Evolutionary conservation across 2,329 filamentous ascomycete species (phyloP).

Genomic region (Sclerotinia subarctica): DNA sequence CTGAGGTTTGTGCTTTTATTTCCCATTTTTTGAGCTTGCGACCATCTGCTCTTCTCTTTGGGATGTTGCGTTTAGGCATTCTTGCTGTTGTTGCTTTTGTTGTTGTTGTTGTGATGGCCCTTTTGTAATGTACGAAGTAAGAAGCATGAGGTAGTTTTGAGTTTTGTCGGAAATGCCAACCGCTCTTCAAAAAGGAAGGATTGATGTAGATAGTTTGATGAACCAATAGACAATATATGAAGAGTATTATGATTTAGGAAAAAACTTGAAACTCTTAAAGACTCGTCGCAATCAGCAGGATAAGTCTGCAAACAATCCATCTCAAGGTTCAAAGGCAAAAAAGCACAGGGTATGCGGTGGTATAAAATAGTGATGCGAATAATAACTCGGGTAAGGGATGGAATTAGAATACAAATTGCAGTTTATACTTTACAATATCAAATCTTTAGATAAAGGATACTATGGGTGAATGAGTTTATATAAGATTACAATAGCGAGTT

Average conservation of each 20-base stretch:
- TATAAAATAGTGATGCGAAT: not conserved
- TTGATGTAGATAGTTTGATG: not conserved
- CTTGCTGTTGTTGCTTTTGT: not conserved
- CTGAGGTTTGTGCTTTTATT: not conserved
- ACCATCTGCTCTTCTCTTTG: not conserved
- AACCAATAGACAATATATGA: not conserved
- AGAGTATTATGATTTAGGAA: not conserved
- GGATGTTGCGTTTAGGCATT: not conserved
- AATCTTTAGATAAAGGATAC: not conserved
- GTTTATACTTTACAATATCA: too few species aligned
- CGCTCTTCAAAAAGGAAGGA: not conserved
- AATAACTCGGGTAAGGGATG: too few species aligned
- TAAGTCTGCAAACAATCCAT: not conserved
- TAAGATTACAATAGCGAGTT: not conserved
- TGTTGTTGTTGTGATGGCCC: not conserved
- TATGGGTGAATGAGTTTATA: not conserved
- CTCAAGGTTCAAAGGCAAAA: not conserved
- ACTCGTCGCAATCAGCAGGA: not conserved
- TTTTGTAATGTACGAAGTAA: not conserved
- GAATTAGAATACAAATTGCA: not conserved
- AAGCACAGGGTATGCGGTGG: not conserved
- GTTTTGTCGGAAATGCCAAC: not conserved
- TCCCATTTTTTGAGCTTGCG: slow-evolving; percentile 8
- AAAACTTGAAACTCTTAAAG: not conserved
- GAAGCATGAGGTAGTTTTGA: not conserved